Base-by-base conservation (phyloP, 768 basidiomycete genomes). In the Chalciporus piperatus region DNA sequence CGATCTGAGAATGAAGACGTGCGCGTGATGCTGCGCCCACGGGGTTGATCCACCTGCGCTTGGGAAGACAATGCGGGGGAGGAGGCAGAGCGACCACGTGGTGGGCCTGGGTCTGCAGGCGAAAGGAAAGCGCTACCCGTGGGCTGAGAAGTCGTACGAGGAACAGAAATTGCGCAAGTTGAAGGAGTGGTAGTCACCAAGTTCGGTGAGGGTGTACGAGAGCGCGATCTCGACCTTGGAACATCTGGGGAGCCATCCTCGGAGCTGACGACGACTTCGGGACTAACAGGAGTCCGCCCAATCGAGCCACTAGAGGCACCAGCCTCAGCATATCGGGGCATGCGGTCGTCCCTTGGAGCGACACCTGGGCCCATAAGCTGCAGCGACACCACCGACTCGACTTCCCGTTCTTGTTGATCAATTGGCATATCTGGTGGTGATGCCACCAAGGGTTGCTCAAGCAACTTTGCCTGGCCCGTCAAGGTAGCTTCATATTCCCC, bases 1-100 rank as follows among this genome's bases (percentile, higher is more conserved):
- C 78, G 72, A 55, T 82, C 82, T 45, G 78, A 80, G 40, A 80
- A 81, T 1, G 82, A 79, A 14, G 81, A 72, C 6, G 76, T 77
- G 35, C 82, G 76, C 17, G 81, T 75, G 44, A 70, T 71, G 38
- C 82, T 82, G 19, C 84, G 73, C 3, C 84, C 83, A 13, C 84
- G 76, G 20, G 55, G 23, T 16, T 64, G 66, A 33, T 63, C 71
- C 7, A 47, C 64, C 49, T 67, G 68, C 37, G 61, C 62, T 35
- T 66, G 67, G 35, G 66, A 67, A 45, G 70, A 67, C 33, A 61
- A 55, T 27, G 69, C 68, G 19, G 72, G 62, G 19, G 72, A 66
- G 10, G 68, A 73, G n/a, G 58, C 65, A 40, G 69, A 68, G 48
- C 63, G 65, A 47, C 60, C 63, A 56, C 56, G 57, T 32, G 58